Conservation (phyloP, 2,329 filamentous ascomycete species). For the Tolypocladium tropicale region DNA sequence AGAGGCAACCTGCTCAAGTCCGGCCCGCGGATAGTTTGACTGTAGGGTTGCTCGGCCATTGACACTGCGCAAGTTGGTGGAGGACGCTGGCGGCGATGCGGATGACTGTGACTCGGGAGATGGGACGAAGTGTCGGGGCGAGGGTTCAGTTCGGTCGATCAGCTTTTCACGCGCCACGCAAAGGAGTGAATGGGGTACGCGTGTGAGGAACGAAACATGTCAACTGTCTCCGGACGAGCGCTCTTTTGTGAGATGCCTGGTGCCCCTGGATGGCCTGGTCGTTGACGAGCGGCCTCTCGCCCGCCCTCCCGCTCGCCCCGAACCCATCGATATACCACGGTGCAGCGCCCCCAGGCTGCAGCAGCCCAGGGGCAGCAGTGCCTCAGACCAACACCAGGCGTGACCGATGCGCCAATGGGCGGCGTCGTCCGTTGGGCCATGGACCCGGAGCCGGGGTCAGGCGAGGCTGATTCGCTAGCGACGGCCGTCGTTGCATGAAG, state of each 20-base stretch:
- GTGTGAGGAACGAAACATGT: background rate
- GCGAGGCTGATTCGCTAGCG: constrained; percentile 17
- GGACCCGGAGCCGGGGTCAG: background rate
- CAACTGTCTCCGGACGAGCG: background rate
- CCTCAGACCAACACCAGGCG: background rate
- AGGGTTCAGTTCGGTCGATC: background rate
- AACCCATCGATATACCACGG: background rate
- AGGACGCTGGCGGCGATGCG: background rate
- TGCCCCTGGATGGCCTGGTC: background rate
- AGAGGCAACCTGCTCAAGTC: constrained; percentile 3
- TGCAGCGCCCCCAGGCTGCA: background rate
- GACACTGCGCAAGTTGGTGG: background rate
- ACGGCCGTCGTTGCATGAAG: constrained; percentile 17
- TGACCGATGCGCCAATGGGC: constrained; percentile 1
- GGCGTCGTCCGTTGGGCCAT: background rate
- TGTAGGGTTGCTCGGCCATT: constrained; percentile 7
- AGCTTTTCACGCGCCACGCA: background rate
- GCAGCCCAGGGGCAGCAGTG: constrained; percentile 1
- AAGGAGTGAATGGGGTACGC: background rate
- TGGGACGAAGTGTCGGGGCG: background rate
- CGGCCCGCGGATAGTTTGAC: constrained; percentile 3
- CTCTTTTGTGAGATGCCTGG: background rate
- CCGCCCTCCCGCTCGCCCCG: background rate
- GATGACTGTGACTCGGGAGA: background rate
- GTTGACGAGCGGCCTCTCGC: background rate